phyloP scores from a whole-genome alignment of 2,329 filamentous ascomycete genomes.

The Septoria linicola region DNA sequence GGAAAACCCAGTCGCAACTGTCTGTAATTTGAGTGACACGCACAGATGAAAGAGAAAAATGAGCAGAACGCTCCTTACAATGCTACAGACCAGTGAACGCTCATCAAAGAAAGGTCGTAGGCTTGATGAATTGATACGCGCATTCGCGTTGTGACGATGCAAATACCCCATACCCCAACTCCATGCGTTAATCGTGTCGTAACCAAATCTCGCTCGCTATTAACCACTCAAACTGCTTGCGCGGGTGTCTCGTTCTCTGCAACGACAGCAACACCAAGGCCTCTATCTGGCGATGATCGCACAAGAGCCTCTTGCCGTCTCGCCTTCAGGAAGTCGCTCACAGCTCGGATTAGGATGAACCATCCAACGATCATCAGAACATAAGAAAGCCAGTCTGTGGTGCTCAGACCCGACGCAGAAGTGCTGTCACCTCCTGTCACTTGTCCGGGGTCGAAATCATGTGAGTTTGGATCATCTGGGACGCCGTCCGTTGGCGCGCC shows the following conservation, averaged over 20 bases:
- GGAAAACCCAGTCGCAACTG: too few relatives aligned
- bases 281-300: conserved; percentile 85
- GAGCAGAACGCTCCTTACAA: not conserved
- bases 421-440: conserved; percentile 50
- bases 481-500: conserved; percentile 44
- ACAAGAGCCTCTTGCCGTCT: conserved; percentile 90
- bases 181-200: conserved; percentile 9
- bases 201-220: conserved; percentile 4
- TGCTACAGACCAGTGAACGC: not conserved
- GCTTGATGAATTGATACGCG: not conserved
- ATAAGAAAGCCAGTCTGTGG: conserved; percentile 87
- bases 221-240: conserved; percentile 48
- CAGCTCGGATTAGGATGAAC: conserved; percentile 94
- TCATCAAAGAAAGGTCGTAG: not conserved
- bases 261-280: conserved; percentile 79
- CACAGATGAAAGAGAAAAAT: too few relatives aligned
- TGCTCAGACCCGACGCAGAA: conserved; percentile 57
- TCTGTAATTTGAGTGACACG: too few relatives aligned
- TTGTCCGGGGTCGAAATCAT: conserved; percentile 76
- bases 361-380: conserved; percentile 94
- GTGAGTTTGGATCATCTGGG: conserved; percentile 83
- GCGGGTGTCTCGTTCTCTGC: conserved; percentile 80
- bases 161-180: not conserved
- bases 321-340: conserved; percentile 85
- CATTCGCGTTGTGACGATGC: not conserved